Base-by-base conservation (phyloP, 1,284 basidiomycete species). In the Trichosporon faecale region DNA sequence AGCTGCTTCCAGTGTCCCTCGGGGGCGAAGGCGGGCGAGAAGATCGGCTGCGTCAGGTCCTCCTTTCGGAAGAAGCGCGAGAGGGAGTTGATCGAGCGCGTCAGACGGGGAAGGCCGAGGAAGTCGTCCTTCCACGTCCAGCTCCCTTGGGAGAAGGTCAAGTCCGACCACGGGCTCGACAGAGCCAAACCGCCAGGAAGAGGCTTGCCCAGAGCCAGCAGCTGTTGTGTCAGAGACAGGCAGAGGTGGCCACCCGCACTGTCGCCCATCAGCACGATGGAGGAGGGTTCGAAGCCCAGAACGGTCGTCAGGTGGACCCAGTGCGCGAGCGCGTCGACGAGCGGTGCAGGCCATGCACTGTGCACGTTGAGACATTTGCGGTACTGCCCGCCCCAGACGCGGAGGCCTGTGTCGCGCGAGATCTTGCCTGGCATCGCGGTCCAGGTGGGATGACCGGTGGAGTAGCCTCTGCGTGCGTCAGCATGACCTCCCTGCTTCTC, bases 141-240 rank as follows among this genome's bases (percentile, higher is more conserved):
- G 16, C 66, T 69, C 12, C 74, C 67, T 27, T 75, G 70, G 2
- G 76, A 74, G 37, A 70, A 61, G 9, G 73, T 73, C 9, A 89
- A 76, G 76, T 90, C 89, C 1, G 78, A 76, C 87, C 88, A 88
- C 0, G 88, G 88, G 0, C 88, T 89, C 44, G 86, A 79, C 6
- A 88, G 84, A 21, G 89, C 77, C 11, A 89, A 80, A 3, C 81
- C 84, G 21, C 86, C 85, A 4, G 89, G 88, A 37, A 85, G 82
- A 0, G 66, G 44, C 31, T 25, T 9, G 52, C 60, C 64, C 4
- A 71, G 64, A 35, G 66, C 67, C 5, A 66, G 49, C 2, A 73
- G 67, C 66, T 72, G 67, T 33, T 71, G 68, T 29, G 67, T 64
- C 27, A 74, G 60, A 2, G 66, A 33, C 37, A 74, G 73, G 7